Conservation (phyloP, 2,329 filamentous ascomycete genomes). For the Hortaea sp. region DNA sequence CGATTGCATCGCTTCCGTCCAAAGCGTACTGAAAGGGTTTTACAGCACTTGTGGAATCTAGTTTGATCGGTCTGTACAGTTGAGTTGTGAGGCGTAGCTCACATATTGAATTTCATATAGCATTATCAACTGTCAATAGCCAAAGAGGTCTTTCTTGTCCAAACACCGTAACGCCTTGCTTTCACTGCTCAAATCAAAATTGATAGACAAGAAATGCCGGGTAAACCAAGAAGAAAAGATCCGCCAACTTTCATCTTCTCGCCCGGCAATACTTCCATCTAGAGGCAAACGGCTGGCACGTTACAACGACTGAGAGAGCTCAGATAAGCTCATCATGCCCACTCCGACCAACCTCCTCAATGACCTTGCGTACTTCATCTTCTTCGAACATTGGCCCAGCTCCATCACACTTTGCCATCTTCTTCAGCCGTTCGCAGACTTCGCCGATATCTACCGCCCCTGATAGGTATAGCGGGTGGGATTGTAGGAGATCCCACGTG, state of each 20-base stretch:
- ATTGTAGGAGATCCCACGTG: constrained; percentile 83
- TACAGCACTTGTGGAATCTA: too few species aligned
- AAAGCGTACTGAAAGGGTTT: too few species aligned
- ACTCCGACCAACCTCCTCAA: constrained; percentile 66
- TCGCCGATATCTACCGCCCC: constrained; percentile 72
- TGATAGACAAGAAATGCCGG: background rate
- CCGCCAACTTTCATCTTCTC: background rate
- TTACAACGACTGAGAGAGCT: background rate
- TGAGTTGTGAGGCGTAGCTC: too few species aligned
- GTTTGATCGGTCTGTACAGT: too few species aligned
- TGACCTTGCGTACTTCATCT: constrained; percentile 58
- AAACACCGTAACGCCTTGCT: too few species aligned
- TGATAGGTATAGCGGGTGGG: constrained; percentile 63
- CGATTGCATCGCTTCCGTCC: too few species aligned
- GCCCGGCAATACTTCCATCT: too few species aligned
- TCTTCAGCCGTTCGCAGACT: constrained; percentile 70
- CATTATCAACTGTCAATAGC: too few species aligned
- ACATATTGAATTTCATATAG: too few species aligned
- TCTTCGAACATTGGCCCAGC: constrained; percentile 81
- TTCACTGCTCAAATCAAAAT: too few species aligned
- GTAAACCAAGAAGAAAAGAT: background rate
- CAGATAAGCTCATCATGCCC: constrained; percentile 62
- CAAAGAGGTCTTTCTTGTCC: too few species aligned
- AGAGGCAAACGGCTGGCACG: too few species aligned
- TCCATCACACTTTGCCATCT: constrained; percentile 69